These are phyloP conservation scores for Pneumocystis carinii DNA, from an alignment of 1,139 yeast genomes.

Conservation along the genomic window DNA sequence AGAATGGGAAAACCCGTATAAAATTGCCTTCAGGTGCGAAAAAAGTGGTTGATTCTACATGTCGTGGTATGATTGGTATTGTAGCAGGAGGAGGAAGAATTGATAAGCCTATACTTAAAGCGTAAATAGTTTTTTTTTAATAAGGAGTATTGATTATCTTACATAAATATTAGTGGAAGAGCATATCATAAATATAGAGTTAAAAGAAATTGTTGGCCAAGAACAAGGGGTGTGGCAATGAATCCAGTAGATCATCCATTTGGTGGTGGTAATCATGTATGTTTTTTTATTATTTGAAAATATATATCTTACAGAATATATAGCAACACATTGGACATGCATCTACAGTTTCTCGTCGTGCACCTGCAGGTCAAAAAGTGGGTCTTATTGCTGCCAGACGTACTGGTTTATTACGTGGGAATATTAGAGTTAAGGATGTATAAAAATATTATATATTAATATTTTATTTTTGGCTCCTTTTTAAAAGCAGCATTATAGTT, in stretches of 20 bases:
- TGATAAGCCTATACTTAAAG: slow-evolving; percentile 98
- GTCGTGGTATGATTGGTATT: slow-evolving; percentile 99
- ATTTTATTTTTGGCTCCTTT: not conserved
- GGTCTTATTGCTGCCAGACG: slow-evolving; percentile 99
- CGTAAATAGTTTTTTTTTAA: slow-evolving; percentile 23
- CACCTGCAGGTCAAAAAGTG: slow-evolving; percentile 99
- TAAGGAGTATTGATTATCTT: not conserved
- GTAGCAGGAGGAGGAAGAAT: slow-evolving; percentile 99
- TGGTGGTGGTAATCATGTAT: slow-evolving; percentile 99
- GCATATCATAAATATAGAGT: slow-evolving; percentile 99
- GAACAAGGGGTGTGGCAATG: slow-evolving; percentile 99
- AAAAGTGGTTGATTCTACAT: slow-evolving; percentile 86
- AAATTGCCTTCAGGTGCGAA: slow-evolving; percentile 98
- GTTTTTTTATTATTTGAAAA: slow-evolving; percentile 4
- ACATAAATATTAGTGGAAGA: slow-evolving; percentile 42
- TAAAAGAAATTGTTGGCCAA: slow-evolving; percentile 99
- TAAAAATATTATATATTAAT: not conserved
- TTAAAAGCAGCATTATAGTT: not conserved
- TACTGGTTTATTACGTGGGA: slow-evolving; percentile 99
- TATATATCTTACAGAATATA: not conserved
- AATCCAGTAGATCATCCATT: slow-evolving; percentile 99
- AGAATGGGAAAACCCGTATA: slow-evolving; percentile 96
- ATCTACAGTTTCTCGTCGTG: slow-evolving; percentile 98
- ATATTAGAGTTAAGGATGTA: slow-evolving; percentile 85
- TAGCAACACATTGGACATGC: slow-evolving; percentile 91